Base-by-base conservation (phyloP, 2,329 filamentous ascomycete species). In the Ambrosiella beaveri region DNA sequence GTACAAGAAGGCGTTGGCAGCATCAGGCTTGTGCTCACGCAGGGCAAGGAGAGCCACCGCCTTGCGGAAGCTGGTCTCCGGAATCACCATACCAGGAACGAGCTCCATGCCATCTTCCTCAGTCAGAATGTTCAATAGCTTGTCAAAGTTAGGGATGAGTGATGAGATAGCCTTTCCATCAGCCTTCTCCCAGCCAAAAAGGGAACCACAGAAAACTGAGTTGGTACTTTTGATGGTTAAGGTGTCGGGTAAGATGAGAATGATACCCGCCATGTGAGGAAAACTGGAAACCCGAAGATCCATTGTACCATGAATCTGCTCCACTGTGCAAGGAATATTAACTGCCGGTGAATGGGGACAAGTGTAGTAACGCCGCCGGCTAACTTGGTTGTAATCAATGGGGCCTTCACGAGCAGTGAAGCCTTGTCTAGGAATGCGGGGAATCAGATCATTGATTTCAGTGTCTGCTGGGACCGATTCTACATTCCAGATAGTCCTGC, bases 251-350 rank as follows among this genome's bases (percentile, higher is more conserved):
- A 86, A 85, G 11, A 98, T 76, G 7, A 98, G 90, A 66, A 98
- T 83, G 65, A 98, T 96, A 54, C 93, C 93, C 58, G 93, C 93
- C 70, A 98, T 96, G 67, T 98, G 91, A 13, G 93, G 93, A 63
- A 96, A 95, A 66, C 89, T 95, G 13, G 91, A 95, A 49, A 98
- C 80, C 56, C 88, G 82, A 62, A 98, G 78, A 63, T 87, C 82
- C 15, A 81, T 77, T 63, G 83, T 75, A 47, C 79, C 82, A 39
- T 80, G 77, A 2, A 87, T 73, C 65, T 86, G 84, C 61, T 89
- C 82, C 54, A 98, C 77, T 0, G 85, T 86, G 59, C 88, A 84
- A 1, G 93, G 93, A 59, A 96, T 88, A 66, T 86, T 90, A 66
- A 89, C 81, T 57, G 81, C 81, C 60, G 83, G 83, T 40, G 79